Percentiles rank a stretch among this genome's conserved stretches.
phyloP scores from a whole-genome alignment of 495 filamentous ascomycete species.

The Friedmanniomyces endolithicus region DNA sequence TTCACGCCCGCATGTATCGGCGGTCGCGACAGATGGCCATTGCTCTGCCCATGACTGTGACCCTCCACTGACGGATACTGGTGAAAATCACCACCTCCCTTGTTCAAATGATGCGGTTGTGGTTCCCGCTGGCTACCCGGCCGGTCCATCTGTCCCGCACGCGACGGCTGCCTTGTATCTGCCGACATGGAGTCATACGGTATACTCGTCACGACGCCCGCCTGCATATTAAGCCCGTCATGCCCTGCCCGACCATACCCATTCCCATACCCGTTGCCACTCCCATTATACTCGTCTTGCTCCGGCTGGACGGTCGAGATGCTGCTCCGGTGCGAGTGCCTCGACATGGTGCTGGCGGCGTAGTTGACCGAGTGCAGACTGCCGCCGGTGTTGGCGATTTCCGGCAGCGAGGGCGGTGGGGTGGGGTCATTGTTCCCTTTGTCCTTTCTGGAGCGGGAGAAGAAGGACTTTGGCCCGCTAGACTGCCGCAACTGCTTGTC shows the following conservation, averaged over 20 bases:
- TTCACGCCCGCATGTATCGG: conserved; percentile 22
- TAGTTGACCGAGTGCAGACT: conserved; percentile 17
- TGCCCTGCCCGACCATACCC: conserved; percentile 10
- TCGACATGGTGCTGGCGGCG: conserved; percentile 57
- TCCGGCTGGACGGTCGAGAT: conserved; percentile 55
- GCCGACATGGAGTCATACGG: conserved; percentile 67
- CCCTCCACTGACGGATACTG: conserved; percentile 52
- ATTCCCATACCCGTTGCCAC: background rate
- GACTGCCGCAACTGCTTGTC: conserved; percentile 68
- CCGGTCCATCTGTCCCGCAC: conserved; percentile 64
- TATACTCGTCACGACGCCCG: conserved; percentile 82
- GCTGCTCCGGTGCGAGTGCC: conserved; percentile 71
- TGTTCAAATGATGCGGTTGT: conserved; percentile 69
- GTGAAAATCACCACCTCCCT: conserved; percentile 66
- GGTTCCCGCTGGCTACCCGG: conserved; percentile 53
- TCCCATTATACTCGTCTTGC: conserved; percentile 26
- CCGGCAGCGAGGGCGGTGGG: conserved; percentile 33
- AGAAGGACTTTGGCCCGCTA: conserved; percentile 77
- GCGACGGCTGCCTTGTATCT: conserved; percentile 56
- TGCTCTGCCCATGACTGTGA: too few relatives aligned
- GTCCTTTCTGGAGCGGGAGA: conserved; percentile 69
- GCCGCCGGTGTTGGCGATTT: conserved; percentile 30
- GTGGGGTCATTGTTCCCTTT: conserved; percentile 47
- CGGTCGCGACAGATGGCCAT: conserved; percentile 4
- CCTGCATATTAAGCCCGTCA: conserved; percentile 53